phyloP scores from a whole-genome alignment of 331 rosid species.

The Rosa hybrid region DNA sequence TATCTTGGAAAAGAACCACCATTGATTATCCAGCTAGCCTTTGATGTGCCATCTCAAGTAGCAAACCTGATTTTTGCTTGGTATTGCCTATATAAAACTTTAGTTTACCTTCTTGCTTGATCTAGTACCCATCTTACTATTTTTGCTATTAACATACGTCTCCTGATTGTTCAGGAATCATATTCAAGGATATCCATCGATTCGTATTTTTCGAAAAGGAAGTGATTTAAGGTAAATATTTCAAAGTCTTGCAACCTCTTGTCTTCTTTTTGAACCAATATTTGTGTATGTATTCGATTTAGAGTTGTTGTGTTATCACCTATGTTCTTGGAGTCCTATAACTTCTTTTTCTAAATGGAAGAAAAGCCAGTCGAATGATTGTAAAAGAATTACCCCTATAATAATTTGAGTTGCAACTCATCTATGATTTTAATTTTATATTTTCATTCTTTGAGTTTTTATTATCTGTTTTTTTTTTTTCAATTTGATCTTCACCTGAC shows the following conservation, averaged over 20 bases:
- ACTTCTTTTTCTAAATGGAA: background rate
- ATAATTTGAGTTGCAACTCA: background rate
- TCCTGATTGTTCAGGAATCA: constrained; percentile 62
- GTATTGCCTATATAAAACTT: background rate
- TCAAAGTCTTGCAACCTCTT: background rate
- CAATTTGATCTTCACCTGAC: background rate
- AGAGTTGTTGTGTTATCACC: background rate
- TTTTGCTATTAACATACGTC: constrained; percentile 5
- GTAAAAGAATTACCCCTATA: background rate
- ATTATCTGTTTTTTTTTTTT: no score
- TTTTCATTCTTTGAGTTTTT: background rate
- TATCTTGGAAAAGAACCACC: background rate
- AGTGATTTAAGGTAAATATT: constrained; percentile 76
- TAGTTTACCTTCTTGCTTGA: background rate
- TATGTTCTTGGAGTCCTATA: background rate
- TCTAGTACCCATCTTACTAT: background rate
- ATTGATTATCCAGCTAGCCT: background rate
- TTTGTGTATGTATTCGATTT: background rate
- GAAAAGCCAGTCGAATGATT: background rate
- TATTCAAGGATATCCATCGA: constrained; percentile 91
- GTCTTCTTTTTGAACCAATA: background rate
- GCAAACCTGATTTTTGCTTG: background rate
- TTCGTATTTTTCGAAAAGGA: constrained; percentile 95
- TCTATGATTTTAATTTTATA: background rate
- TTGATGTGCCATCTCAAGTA: background rate